Evolutionary conservation across 2,329 filamentous ascomycete species (phyloP).

Genomic region (Venturia pyrina): DNA sequence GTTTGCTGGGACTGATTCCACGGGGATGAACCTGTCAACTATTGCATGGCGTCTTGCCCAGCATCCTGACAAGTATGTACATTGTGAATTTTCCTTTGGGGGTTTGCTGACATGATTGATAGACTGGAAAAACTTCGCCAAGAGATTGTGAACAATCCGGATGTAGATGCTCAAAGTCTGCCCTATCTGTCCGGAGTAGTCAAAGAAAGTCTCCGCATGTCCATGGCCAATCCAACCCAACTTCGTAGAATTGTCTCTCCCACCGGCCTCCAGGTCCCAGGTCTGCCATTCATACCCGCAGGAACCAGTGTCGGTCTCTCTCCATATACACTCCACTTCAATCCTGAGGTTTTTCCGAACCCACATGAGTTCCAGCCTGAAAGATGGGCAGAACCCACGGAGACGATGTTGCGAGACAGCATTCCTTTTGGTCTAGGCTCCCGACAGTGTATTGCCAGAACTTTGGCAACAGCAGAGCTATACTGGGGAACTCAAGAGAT

Average conservation of each 20-base stretch:
- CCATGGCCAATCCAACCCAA: conserved; percentile 42
- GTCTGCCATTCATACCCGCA: conserved; percentile 30
- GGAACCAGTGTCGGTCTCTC: conserved; percentile 38
- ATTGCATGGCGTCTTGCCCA: conserved; percentile 37
- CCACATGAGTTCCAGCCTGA: conserved; percentile 37
- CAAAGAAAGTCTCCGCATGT: conserved; percentile 40
- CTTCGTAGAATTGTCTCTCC: conserved; percentile 35
- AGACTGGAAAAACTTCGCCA: neutral
- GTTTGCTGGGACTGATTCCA: conserved; percentile 46
- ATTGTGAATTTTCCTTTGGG: neutral
- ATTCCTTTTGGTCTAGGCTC: conserved; percentile 41
- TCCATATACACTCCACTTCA: conserved; percentile 37
- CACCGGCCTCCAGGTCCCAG: conserved; percentile 23
- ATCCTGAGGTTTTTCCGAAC: conserved; percentile 33
- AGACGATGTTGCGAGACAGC: conserved; percentile 33
- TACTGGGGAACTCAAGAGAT: conserved; percentile 33
- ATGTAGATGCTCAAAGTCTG: conserved; percentile 25
- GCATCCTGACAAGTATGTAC: conserved; percentile 29
- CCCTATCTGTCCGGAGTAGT: conserved; percentile 40
- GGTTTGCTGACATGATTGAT: neutral
- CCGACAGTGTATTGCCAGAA: conserved; percentile 41
- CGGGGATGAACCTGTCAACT: conserved; percentile 41
- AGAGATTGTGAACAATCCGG: conserved; percentile 9
- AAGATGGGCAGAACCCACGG: conserved; percentile 34
- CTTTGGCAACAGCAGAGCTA: conserved; percentile 37